Conservation (phyloP, 345 rosid species). For the Hibiscus syriacus region DNA sequence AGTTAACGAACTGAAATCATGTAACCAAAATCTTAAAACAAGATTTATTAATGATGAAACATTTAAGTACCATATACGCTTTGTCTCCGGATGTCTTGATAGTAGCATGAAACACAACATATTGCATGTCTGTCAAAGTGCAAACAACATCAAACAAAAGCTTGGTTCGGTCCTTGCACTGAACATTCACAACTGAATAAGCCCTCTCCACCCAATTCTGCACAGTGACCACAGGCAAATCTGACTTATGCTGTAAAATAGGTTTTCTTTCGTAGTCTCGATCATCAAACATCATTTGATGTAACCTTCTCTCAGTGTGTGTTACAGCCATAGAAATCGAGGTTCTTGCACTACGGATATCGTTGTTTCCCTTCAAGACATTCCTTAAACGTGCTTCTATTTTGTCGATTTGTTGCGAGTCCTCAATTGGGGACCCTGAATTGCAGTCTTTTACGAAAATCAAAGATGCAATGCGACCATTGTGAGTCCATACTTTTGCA, state of each 20-base stretch:
- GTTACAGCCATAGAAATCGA: no score
- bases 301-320: no score
- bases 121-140: no score
- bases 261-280: constrained; percentile 79
- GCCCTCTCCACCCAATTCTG: constrained; percentile 81
- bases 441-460: background rate
- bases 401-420: background rate
- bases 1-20: constrained; percentile 2
- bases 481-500: background rate
- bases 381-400: background rate
- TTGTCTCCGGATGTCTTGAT: constrained; percentile 49
- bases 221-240: constrained; percentile 65
- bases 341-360: no score
- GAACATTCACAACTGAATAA: constrained; percentile 85
- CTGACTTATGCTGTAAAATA: constrained; percentile 27
- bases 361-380: constrained; percentile 82
- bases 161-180: no score
- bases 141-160: no score
- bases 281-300: constrained; percentile 93
- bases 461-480: no score
- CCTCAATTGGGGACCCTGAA: background rate
- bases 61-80: constrained; percentile 59
- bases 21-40: background rate
- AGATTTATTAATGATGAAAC: background rate
- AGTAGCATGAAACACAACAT: no score